A percentile compares a stretch with the other conserved stretches of the same genome.
These are phyloP conservation scores for Astraeus odoratus DNA, from an alignment of 768 basidiomycete species.

Conservation along the genomic window DNA sequence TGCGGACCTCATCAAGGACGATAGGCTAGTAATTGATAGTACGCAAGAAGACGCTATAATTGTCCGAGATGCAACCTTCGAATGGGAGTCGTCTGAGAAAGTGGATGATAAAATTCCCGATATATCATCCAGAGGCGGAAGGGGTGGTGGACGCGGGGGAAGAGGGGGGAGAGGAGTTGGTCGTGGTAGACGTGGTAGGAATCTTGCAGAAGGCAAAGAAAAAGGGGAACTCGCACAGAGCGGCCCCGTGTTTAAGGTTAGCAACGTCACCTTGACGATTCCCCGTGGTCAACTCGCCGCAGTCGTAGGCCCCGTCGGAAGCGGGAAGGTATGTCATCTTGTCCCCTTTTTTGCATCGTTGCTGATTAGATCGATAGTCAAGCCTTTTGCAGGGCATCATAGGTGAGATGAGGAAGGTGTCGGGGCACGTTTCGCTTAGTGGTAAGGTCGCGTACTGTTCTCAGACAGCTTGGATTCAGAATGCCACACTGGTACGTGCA, in stretches of 20 bases:
- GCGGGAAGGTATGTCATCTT: conserved; percentile 40
- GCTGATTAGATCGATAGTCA: conserved; percentile 26
- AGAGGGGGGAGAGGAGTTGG: conserved; percentile 1
- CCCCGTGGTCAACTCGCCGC: conserved; percentile 54
- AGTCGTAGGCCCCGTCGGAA: conserved; percentile 64
- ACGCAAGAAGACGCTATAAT: conserved; percentile 41
- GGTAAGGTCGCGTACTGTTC: conserved; percentile 64
- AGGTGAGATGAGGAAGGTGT: conserved; percentile 57
- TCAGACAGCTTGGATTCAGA: conserved; percentile 75
- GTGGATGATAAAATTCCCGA: conserved; percentile 2
- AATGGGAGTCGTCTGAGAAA: conserved; percentile 46
- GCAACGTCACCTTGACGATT: conserved; percentile 44
- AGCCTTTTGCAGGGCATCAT: conserved; percentile 56
- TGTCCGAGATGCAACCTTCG: conserved; percentile 50
- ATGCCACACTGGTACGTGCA: conserved; percentile 45
- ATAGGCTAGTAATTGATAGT: conserved; percentile 37
- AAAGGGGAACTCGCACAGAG: conserved; percentile 3
- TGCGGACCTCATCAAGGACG: conserved; percentile 36
- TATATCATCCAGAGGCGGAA: background rate
- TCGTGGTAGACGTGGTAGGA: background rate
- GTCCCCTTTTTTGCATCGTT: background rate
- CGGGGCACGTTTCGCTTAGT: conserved; percentile 51
- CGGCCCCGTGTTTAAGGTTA: conserved; percentile 36
- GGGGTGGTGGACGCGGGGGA: conserved; percentile 1
- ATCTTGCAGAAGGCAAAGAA: conserved; percentile 6